Evolutionary conservation across 2,329 filamentous ascomycete genomes (phyloP), one percentile per base, ranked within the genome.

Genomic region (Colletotrichum sp.): DNA sequence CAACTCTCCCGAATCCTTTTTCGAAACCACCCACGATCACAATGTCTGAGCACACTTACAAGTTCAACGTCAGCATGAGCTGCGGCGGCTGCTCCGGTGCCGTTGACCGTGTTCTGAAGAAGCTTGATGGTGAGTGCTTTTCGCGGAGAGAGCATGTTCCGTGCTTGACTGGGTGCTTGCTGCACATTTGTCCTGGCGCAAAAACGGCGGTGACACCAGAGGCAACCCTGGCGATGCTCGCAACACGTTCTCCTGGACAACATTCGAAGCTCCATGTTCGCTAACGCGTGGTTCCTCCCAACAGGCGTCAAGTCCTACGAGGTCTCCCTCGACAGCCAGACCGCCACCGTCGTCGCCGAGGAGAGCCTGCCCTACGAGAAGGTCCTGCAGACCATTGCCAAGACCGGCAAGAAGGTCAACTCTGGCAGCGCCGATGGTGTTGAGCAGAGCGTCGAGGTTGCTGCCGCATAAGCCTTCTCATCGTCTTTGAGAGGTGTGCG

Each of bases 21-120:
- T 24, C 67, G 24, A 63, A 65, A 70, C 79, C 68, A 70, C 39
- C 73, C 36, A 39, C 62, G 1, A 36, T 39, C 82, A 89, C 80
- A 81, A 96, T 96, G 94, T 88, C 93, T 76, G 95, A 95, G 81
- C 95, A 98, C 89, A 95, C 92, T 80, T 99, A 99, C 94, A 95
- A 97, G 86, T 99, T 99, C 90, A 93, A 96, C 86, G 92, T 99
- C 85, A 90, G 89, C 86, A 99, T 99, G 97, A 94, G 90, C 90
- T 99, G 97, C 88, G 92, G 95, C 84, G 97, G 97, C 85, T 99
- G 97, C 93, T 98, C 96, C 62, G 96, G 96, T 82, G 97, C 97
- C 80, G 91, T 99, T 60, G 95, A 98, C 87, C 92, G 96, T 68
- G 96, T 98, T 62, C 92, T 99, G 79, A 96, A 95, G 89, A 98